These are phyloP conservation scores for Blumeria hordei DNA, from an alignment of 2,329 filamentous ascomycete species.

Conservation along the genomic window DNA sequence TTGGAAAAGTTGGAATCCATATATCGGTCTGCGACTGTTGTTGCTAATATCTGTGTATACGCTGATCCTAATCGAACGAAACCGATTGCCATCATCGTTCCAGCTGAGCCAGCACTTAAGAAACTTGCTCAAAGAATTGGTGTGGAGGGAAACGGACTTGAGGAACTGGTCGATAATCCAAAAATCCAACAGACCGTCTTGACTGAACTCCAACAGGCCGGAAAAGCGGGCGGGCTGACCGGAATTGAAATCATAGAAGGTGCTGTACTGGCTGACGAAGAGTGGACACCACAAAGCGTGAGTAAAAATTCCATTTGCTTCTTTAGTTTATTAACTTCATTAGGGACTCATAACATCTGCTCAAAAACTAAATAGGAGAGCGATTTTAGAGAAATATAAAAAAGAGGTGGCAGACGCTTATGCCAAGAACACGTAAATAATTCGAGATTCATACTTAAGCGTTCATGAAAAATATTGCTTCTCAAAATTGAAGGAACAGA, in stretches of 20 bases:
- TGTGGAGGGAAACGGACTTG: slow-evolving; percentile 35
- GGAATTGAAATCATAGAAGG: slow-evolving; percentile 53
- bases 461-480: too few relatives aligned
- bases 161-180: slow-evolving; percentile 40
- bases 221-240: slow-evolving; percentile 38
- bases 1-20: slow-evolving; percentile 87
- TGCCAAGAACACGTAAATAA: slow-evolving; percentile 6
- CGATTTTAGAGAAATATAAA: slow-evolving; percentile 35
- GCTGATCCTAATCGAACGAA: slow-evolving; percentile 51
- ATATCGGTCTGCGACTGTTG: slow-evolving; percentile 57
- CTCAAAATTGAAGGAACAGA: too few relatives aligned
- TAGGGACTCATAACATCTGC: slow-evolving; percentile 43
- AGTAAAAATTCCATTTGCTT: slow-evolving; percentile 20
- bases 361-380: slow-evolving; percentile 49
- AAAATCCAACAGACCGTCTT: slow-evolving; percentile 36
- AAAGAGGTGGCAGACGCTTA: slow-evolving; percentile 27
- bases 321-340: slow-evolving; percentile 15
- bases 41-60: slow-evolving; percentile 72
- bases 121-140: slow-evolving; percentile 34
- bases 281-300: slow-evolving; percentile 71
- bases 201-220: slow-evolving; percentile 44
- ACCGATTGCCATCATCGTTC: slow-evolving; percentile 58
- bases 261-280: slow-evolving; percentile 58
- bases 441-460: too few relatives aligned
- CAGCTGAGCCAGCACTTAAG: slow-evolving; percentile 37